Base-by-base conservation (phyloP, 176 grass and related monocot species). In the Oryza brachyantha region DNA sequence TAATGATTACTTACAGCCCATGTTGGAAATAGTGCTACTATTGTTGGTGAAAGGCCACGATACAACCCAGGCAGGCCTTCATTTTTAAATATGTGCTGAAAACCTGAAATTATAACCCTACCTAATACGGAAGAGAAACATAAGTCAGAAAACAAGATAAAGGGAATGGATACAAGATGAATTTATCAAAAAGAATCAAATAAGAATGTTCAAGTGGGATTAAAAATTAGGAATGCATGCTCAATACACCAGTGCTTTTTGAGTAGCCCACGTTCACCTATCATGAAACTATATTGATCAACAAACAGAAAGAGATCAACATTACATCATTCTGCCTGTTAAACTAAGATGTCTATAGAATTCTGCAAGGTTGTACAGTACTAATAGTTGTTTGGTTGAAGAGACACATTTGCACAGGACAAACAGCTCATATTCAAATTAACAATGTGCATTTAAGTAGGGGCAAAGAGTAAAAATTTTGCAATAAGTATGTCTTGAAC, bases 11-110 rank as follows among this genome's bases (percentile, higher is more conserved):
- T 97, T 86, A 97, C 94, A 66, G 90, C 86, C 94, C 94, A 97
- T 57, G 75, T 97, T 59, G 91, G 90, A 84, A 93, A 77, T 45
- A 97, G 75, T 85, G 94, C 94, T 72, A 89, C 22, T 66, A 97
- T 80, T 66, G 88, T 97, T 83, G 94, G 94, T 79, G 94, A 86
- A 72, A 97, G 94, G 40, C 94, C 94, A 63, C 94, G 91, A 65
- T 97, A 97, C 74, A 97, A 74, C 50, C 94, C 94, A 76, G 52
- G 72, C 16, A 97, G 46, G 37, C 94, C 94, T 91, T 97, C 94
- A 45, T 70, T 89, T 88, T 79, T 93, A 61, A 97, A 25, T 78
- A 97, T 91, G 21, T 97, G 88, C 29, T 93, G 73, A 36, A 97
- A 79, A 85, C 94, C 88, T 74, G 86, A 81, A 80, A 93, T 57